These are phyloP conservation scores for Vaccinium darrowii DNA, from an alignment of 148 eudicot genomes.

Conservation along the genomic window DNA sequence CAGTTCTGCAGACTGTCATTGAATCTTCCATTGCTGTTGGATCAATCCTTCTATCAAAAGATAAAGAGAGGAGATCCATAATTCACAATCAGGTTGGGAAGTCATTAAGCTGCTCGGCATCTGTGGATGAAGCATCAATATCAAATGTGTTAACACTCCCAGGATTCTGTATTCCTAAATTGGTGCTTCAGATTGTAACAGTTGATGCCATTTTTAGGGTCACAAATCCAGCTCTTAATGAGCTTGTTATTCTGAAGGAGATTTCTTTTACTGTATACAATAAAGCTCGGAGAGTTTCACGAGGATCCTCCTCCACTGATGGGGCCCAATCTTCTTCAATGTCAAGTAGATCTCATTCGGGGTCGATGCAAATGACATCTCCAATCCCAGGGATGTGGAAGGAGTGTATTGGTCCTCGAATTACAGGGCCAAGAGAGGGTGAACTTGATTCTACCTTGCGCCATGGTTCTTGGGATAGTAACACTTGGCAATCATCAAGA, in stretches of 20 bases:
- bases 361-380: constrained; percentile 60
- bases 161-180: constrained; percentile 85
- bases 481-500: constrained; percentile 82
- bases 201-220: constrained; percentile 91
- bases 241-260: constrained; percentile 81
- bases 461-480: constrained; percentile 70
- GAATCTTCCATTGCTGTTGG: constrained; percentile 82
- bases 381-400: constrained; percentile 90
- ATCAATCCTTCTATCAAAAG: constrained; percentile 62
- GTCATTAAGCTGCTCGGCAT: constrained; percentile 77
- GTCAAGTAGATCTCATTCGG: constrained; percentile 69
- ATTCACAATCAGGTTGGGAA: constrained; percentile 80
- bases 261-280: constrained; percentile 94
- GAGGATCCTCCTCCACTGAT: constrained; percentile 53
- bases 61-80: constrained; percentile 77
- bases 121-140: constrained; percentile 81
- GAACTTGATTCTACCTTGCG: constrained; percentile 75
- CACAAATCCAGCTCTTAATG: constrained; percentile 71
- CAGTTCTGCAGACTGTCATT: constrained; percentile 78
- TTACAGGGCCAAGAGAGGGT: constrained; percentile 65
- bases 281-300: constrained; percentile 84
- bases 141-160: constrained; percentile 80
- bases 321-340: constrained; percentile 44
- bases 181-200: constrained; percentile 84
- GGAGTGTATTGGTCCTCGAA: constrained; percentile 73